Evolutionary conservation across 306 rosid species (phyloP).

Genomic region (Cyclanthera cordifolia): DNA sequence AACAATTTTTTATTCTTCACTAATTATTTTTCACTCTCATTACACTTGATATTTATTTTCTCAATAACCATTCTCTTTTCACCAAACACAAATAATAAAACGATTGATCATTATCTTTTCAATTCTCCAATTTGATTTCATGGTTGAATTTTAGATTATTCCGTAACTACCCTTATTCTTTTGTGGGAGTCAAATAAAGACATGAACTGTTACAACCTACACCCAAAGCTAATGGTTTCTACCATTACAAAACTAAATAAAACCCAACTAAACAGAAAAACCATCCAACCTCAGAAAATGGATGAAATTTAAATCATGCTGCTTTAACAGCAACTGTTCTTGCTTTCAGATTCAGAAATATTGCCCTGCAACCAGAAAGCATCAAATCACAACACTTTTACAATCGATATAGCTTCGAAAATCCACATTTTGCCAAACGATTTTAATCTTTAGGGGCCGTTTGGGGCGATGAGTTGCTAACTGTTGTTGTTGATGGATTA

Average conservation of each 20-base stretch:
- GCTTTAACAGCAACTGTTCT: conserved; percentile 53
- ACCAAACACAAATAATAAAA: too few relatives aligned
- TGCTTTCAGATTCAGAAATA: conserved; percentile 85
- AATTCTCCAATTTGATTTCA: not conserved
- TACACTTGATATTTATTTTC: too few relatives aligned
- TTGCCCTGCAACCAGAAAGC: conserved; percentile 43
- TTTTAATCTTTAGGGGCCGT: too few relatives aligned
- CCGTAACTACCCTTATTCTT: not conserved
- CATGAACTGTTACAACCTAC: not conserved
- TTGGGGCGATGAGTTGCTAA: too few relatives aligned
- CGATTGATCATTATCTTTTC: too few relatives aligned
- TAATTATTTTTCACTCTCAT: too few relatives aligned
- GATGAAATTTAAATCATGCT: conserved; percentile 23
- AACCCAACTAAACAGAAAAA: not conserved
- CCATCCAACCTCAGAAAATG: not conserved
- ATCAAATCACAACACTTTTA: not conserved
- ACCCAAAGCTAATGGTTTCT: not conserved
- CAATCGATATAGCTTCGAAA: too few relatives aligned
- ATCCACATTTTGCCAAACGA: not conserved
- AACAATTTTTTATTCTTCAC: too few relatives aligned
- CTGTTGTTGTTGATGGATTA: too few relatives aligned
- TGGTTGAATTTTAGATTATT: not conserved
- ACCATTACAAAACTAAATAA: not conserved
- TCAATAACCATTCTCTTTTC: too few relatives aligned
- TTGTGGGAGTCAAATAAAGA: not conserved